Conservation (phyloP, 257 asterid species). For the Cinchona pubescens region DNA sequence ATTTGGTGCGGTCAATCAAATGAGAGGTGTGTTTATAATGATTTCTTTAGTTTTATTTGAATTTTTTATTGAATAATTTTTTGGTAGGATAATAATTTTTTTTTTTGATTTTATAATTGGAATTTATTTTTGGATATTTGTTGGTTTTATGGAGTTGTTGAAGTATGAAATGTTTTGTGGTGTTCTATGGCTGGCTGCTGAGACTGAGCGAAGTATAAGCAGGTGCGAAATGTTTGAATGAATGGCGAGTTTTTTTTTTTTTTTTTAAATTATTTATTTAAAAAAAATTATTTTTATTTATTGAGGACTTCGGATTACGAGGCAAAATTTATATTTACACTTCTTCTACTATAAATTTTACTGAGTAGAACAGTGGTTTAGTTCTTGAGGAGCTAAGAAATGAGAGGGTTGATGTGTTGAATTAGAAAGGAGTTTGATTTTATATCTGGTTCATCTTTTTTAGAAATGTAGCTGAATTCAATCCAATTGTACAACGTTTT, state of each 20-base stretch:
- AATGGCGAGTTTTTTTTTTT: conserved; percentile 7
- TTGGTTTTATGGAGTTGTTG: conserved; percentile 18
- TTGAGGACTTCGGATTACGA: background rate
- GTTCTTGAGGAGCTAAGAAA: background rate
- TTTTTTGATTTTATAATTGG: background rate
- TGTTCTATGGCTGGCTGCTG: conserved; percentile 18
- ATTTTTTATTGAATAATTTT: background rate
- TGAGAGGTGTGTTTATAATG: conserved; percentile 17
- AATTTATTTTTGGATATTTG: background rate
- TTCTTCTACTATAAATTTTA: background rate
- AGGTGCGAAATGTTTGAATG: conserved; percentile 9
- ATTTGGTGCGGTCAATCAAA: background rate
- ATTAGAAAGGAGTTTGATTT: background rate
- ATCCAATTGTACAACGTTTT: background rate
- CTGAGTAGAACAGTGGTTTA: background rate
- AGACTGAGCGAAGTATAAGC: conserved; percentile 4
- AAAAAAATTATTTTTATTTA: background rate
- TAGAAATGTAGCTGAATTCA: background rate
- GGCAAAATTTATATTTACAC: background rate
- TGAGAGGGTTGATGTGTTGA: background rate
- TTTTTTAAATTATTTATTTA: too few species aligned
- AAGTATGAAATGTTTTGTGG: conserved; percentile 12
- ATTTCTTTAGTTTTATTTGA: conserved; percentile 4
- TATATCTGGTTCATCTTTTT: too few species aligned
- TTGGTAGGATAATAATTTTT: background rate